A percentile compares a stretch with the other conserved stretches of the same genome.
Evolutionary conservation across 2,329 filamentous ascomycete species (phyloP).

Genomic region (Venturia nashicola): DNA sequence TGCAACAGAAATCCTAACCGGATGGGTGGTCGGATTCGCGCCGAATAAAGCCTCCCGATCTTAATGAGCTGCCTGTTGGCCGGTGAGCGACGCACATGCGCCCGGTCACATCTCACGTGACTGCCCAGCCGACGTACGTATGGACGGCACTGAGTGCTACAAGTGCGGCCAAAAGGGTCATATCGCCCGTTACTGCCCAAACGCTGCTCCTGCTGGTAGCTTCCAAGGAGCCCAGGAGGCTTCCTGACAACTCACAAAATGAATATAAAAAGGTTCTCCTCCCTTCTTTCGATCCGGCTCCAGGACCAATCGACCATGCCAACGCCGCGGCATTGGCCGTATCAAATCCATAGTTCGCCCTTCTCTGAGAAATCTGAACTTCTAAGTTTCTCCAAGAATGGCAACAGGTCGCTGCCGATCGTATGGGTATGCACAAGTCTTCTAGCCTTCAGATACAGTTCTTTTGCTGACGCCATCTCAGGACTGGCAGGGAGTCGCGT

Average conservation of each 20-base stretch:
- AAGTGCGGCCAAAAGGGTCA: slow-evolving; percentile 96
- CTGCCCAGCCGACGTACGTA: slow-evolving; percentile 42
- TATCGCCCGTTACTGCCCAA: slow-evolving; percentile 83
- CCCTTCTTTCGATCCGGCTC: too few relatives aligned
- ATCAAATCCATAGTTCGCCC: too few relatives aligned
- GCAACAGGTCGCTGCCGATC: not conserved
- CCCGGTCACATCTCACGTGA: slow-evolving; percentile 86
- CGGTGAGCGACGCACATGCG: too few relatives aligned
- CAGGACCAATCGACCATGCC: too few relatives aligned
- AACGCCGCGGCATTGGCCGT: too few relatives aligned
- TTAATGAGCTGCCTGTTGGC: too few relatives aligned
- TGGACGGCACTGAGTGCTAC: slow-evolving; percentile 62
- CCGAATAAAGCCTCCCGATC: too few relatives aligned
- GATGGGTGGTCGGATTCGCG: too few relatives aligned
- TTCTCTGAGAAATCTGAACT: too few relatives aligned
- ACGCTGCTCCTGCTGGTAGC: slow-evolving; percentile 36
- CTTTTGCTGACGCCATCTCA: not conserved
- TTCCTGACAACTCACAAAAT: too few relatives aligned
- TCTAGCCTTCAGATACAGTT: not conserved
- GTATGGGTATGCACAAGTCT: not conserved
- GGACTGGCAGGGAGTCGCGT: slow-evolving; percentile 7
- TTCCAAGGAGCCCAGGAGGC: slow-evolving; percentile 19
- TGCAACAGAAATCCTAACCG: too few relatives aligned
- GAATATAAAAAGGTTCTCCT: too few relatives aligned
- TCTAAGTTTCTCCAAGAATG: not conserved